phyloP scores from a whole-genome alignment of 1,139 yeast species.

The Geotrichum citri-aurantii region DNA sequence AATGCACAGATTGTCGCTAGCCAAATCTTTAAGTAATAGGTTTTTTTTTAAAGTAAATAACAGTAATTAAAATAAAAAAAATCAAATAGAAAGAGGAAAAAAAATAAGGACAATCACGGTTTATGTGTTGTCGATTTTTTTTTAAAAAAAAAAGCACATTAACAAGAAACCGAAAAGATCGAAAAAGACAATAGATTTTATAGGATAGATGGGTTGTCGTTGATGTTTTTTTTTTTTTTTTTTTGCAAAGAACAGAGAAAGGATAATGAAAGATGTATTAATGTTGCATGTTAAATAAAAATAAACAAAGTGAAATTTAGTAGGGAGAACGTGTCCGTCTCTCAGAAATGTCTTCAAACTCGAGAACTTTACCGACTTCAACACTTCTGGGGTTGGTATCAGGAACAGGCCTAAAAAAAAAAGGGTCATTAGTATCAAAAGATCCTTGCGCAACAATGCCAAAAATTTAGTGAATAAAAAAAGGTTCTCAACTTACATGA shows the following conservation, averaged over 20 bases:
- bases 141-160: background rate
- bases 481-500: slow-evolving; percentile 13
- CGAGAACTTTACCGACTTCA: slow-evolving; percentile 26
- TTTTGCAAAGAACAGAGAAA: background rate
- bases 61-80: no score
- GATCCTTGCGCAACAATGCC: background rate
- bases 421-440: background rate
- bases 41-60: no score
- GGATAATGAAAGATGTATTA: background rate
- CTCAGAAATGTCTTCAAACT: slow-evolving; percentile 22
- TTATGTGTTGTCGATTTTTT: background rate
- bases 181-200: background rate
- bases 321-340: slow-evolving; percentile 18
- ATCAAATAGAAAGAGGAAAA: background rate
- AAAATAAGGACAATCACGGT: background rate
- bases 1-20: slow-evolving; percentile 44
- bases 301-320: background rate
- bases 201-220: background rate
- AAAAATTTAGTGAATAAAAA: background rate
- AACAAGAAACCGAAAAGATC: background rate
- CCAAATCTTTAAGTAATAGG: slow-evolving; percentile 36
- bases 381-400: slow-evolving; percentile 26
- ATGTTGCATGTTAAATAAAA: background rate
- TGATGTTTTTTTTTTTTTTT: no score
- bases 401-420: slow-evolving; percentile 25